Conservation (phyloP, 257 asterid species). For the Solanum gracilifrons region DNA sequence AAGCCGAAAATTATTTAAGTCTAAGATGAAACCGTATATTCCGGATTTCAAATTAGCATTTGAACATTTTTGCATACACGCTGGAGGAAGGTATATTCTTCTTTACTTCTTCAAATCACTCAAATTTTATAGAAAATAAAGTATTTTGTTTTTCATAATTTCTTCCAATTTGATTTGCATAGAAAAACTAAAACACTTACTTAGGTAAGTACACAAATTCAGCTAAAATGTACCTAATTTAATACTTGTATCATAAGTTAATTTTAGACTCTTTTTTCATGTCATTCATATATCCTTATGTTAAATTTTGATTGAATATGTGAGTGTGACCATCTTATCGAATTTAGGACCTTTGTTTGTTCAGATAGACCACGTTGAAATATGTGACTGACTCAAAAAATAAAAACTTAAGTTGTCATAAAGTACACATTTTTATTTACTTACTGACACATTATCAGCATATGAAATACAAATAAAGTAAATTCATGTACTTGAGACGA, state of each 20-base stretch:
- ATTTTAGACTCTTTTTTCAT: not conserved
- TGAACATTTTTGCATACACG: constrained; percentile 71
- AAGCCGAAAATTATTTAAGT: constrained; percentile 18
- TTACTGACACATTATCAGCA: no score
- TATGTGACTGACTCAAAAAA: not conserved
- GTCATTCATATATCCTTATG: not conserved
- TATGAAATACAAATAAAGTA: not conserved
- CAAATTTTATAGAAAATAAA: not conserved
- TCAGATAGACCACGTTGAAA: not conserved
- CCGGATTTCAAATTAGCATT: constrained; percentile 55
- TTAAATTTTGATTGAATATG: not conserved
- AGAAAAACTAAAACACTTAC: not conserved
- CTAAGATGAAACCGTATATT: constrained; percentile 27
- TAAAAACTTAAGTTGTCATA: not conserved
- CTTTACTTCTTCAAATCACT: not conserved
- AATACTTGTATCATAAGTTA: not conserved
- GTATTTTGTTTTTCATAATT: not conserved
- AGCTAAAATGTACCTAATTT: not conserved
- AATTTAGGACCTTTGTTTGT: not conserved
- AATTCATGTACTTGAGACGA: not conserved
- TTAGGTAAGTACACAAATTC: not conserved
- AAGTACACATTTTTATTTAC: not conserved
- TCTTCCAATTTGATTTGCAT: not conserved
- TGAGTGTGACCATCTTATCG: not conserved
- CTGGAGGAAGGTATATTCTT: constrained; percentile 30